Evolutionary conservation across 225 moss, liverwort and hornwort species (phyloP).

Genomic region (Sphagnum contortum): DNA sequence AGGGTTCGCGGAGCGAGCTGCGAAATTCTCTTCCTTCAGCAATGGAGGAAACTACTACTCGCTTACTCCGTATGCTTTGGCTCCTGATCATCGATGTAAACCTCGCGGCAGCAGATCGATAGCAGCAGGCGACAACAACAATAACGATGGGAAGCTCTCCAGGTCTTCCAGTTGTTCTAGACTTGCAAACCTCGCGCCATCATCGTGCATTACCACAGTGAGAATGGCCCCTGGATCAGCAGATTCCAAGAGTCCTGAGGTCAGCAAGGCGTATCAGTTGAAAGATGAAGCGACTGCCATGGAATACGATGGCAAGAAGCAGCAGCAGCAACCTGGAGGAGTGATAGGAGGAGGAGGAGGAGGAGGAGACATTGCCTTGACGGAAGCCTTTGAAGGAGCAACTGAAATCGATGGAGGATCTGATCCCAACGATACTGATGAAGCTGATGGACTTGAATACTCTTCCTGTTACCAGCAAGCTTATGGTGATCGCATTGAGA

Average conservation of each 20-base stretch:
- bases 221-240: not conserved
- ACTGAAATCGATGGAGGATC: not conserved
- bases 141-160: slow-evolving; percentile 8
- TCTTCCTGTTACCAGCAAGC: slow-evolving; percentile 7
- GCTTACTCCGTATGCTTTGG: too few species aligned
- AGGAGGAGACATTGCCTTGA: not conserved
- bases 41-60: not conserved
- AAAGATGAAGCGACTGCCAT: not conserved
- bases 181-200: not conserved
- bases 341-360: slow-evolving; percentile 2
- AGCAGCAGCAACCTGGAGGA: slow-evolving; percentile 1
- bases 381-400: not conserved
- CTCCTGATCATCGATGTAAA: too few species aligned
- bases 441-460: slow-evolving; percentile 6
- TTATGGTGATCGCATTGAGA: slow-evolving; percentile 2
- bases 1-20: slow-evolving; percentile 9
- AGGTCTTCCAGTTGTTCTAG: slow-evolving; percentile 7
- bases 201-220: not conserved
- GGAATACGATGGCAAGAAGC: not conserved
- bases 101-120: too few species aligned
- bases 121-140: too few species aligned
- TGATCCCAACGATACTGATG: slow-evolving; percentile 2
- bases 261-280: too few species aligned
- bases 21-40: slow-evolving; percentile 10
- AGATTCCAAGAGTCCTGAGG: slow-evolving; percentile 1